A percentile compares a stretch with the other conserved stretches of the same genome.
These are phyloP conservation scores for Casuarina glauca DNA, from an alignment of 306 rosid species.

Conservation along the genomic window DNA sequence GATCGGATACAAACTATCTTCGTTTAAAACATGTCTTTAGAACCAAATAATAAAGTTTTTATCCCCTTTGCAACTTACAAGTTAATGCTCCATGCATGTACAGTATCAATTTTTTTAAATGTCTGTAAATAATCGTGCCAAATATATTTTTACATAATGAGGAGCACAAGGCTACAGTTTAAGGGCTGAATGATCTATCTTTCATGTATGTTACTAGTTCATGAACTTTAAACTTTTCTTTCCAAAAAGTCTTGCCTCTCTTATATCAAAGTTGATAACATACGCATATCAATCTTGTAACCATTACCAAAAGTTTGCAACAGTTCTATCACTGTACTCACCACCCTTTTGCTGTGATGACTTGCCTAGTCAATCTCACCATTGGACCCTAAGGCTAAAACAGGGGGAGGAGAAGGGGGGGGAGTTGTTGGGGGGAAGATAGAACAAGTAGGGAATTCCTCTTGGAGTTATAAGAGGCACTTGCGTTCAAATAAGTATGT, in stretches of 20 bases:
- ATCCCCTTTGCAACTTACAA: background rate
- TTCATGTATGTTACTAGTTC: background rate
- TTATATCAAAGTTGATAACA: background rate
- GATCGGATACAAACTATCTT: background rate
- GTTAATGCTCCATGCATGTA: background rate
- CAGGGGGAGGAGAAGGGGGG: background rate
- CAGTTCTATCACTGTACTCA: background rate
- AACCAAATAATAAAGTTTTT: background rate
- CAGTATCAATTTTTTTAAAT: background rate
- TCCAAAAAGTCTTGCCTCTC: background rate
- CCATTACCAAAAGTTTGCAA: background rate
- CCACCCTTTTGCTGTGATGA: background rate
- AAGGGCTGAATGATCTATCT: background rate
- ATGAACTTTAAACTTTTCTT: background rate
- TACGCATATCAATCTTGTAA: background rate
- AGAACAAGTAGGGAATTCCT: background rate
- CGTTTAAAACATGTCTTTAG: background rate
- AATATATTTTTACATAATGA: background rate
- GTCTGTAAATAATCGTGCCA: background rate
- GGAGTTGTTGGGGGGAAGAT: too few relatives aligned
- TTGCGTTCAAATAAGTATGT: background rate
- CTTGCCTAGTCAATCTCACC: background rate
- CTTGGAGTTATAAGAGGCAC: background rate
- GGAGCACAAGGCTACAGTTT: background rate
- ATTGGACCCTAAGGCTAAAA: background rate